phyloP scores from a whole-genome alignment of 2,329 filamentous ascomycete species.

The Pyricularia sp. region DNA sequence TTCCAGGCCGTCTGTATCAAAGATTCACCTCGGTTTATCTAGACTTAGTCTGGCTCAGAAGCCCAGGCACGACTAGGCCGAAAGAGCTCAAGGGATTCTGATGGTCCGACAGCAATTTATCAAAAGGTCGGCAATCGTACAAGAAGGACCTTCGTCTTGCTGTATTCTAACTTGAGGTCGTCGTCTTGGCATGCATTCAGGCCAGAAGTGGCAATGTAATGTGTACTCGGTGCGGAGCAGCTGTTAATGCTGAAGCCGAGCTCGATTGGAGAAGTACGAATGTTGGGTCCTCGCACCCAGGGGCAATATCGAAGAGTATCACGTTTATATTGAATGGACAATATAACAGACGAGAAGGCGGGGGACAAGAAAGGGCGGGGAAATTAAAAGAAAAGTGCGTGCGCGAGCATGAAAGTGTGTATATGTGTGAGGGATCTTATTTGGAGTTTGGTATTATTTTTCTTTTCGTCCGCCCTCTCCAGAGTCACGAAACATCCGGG shows the following conservation, averaged over 20 bases:
- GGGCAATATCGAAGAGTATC: constrained; percentile 29
- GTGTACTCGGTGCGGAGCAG: not conserved
- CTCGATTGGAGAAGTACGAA: constrained; percentile 25
- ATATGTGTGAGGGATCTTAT: not conserved
- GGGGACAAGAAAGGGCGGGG: constrained; percentile 17
- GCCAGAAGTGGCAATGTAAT: constrained; percentile 20
- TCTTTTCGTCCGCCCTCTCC: not conserved
- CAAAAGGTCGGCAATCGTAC: not conserved
- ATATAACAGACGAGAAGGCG: constrained; percentile 25
- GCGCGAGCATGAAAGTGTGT: not conserved
- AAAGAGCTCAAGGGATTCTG: not conserved
- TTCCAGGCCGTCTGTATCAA: not conserved
- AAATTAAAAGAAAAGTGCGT: not conserved
- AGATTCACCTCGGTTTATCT: not conserved
- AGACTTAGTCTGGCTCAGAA: not conserved
- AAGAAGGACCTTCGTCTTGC: not conserved
- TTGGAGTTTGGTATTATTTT: not conserved
- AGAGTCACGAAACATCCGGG: not conserved
- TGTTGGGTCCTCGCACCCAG: constrained; percentile 19
- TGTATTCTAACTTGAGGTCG: constrained; percentile 8
- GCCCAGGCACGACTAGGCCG: not conserved
- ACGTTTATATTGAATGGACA: constrained; percentile 31
- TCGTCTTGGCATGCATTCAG: constrained; percentile 30
- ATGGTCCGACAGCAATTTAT: not conserved
- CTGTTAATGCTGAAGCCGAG: constrained; percentile 14